Evolutionary conservation across 805 yeast genomes (phyloP).

Genomic region (Wickerhamiella vanderwaltii): DNA sequence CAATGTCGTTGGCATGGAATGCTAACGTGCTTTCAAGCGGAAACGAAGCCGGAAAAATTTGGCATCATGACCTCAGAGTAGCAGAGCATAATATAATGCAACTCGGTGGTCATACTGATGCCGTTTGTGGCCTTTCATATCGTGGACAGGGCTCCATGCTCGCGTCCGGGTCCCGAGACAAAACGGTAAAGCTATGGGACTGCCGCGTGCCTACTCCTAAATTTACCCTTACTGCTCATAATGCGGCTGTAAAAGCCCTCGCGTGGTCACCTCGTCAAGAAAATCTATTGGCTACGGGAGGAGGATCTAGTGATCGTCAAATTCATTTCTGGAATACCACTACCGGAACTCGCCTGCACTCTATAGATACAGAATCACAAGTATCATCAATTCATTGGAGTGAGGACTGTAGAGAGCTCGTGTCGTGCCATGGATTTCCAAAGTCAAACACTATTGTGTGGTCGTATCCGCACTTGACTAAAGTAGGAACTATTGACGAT

Average conservation of each 20-base stretch:
- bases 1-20: constrained; percentile 78
- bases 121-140: constrained; percentile 86
- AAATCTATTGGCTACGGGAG: constrained; percentile 86
- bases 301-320: constrained; percentile 81
- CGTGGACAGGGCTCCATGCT: constrained; percentile 71
- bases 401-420: constrained; percentile 47
- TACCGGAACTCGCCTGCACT: constrained; percentile 74
- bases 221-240: constrained; percentile 66
- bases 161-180: constrained; percentile 92
- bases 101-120: constrained; percentile 63
- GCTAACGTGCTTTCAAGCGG: constrained; percentile 77
- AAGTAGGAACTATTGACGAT: constrained; percentile 83
- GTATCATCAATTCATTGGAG: constrained; percentile 94
- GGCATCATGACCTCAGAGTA: constrained; percentile 80
- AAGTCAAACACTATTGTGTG: constrained; percentile 71
- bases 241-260: constrained; percentile 90
- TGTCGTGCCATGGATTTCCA: constrained; percentile 90
- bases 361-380: constrained; percentile 87
- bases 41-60: constrained; percentile 69
- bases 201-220: constrained; percentile 56
- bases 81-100: constrained; percentile 58
- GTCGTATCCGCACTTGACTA: constrained; percentile 73
- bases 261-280: constrained; percentile 88
- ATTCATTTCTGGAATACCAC: constrained; percentile 93
- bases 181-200: constrained; percentile 88